Base-by-base conservation (phyloP, 1,284 basidiomycete species). In the Ganoderma meredithae region DNA sequence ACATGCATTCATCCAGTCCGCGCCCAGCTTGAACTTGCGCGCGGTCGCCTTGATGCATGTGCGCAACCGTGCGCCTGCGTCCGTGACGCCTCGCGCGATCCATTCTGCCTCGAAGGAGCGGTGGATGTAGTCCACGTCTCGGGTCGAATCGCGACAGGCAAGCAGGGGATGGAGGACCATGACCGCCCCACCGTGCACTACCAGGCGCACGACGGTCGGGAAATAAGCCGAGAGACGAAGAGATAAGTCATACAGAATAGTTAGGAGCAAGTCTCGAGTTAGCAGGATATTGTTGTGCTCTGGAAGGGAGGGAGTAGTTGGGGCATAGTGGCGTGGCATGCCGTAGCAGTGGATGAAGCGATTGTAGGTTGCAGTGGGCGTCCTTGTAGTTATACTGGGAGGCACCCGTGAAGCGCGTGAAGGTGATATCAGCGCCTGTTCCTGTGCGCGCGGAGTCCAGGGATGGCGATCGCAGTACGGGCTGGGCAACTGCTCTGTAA, bases 1-100 rank as follows among this genome's bases (percentile, higher is more conserved):
- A 71, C 89, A 86, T 3, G 86, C 84, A 66, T 91, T 91, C 89
- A 91, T 90, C 90, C 90, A 91, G 76, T 91, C 90, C 43, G 81
- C 79, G 0, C 90, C 90, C 5, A 91, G 75, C 7, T 72, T 72
- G 71, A 86, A 89, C 7, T 75, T 72, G 10, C 59, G 67, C 0
- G 90, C 89, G 1, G 88, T 90, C 31, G 79, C 79, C 17, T 78
- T 72, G 63, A 90, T 89, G 74, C 89, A 90, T n/a, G 75, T 76
- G 71, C 83, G 81, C 41, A 91, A 78, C 36, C 84, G 81, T 1
- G 82, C 81, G n/a, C 80, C 82, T 1, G 89, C 87, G 60, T 90
- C 85, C 12, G 67, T 65, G 1, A 86, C 75, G 6, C 86, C 85
- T 22, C 79, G 74, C 43, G 81, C 78, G 1, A 77, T 75, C 82